These are phyloP conservation scores for Coleophoma crateriformis DNA, from an alignment of 2,329 filamentous ascomycete species.

Conservation along the genomic window DNA sequence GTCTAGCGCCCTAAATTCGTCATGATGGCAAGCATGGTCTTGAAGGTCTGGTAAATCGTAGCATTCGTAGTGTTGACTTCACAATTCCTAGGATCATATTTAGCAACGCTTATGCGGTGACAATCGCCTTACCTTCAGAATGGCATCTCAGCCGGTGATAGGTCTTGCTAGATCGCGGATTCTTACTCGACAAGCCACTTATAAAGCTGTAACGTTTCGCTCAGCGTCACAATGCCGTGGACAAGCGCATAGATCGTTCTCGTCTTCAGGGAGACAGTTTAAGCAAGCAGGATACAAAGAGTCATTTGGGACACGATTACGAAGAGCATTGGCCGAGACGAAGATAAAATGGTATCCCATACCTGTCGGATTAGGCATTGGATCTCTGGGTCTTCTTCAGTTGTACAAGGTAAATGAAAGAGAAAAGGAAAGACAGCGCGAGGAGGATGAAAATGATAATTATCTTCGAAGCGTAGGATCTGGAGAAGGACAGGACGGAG, in stretches of 20 bases:
- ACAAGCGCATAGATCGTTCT: slow-evolving; percentile 15
- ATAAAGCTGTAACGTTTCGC: slow-evolving; percentile 3
- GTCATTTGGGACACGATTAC: slow-evolving; percentile 35
- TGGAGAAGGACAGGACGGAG: slow-evolving; percentile 30
- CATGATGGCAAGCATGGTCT: not conserved
- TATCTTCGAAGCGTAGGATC: slow-evolving; percentile 14
- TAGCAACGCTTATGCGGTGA: not conserved
- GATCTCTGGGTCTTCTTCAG: slow-evolving; percentile 59
- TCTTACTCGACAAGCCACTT: slow-evolving; percentile 3
- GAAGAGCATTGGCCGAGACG: slow-evolving; percentile 54
- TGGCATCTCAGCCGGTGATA: slow-evolving; percentile 10
- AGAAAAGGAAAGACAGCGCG: slow-evolving; percentile 33
- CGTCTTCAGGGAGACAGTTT: slow-evolving; percentile 17
- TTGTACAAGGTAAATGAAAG: slow-evolving; percentile 54
- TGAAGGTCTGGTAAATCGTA: too few species aligned
- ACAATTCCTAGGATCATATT: too few species aligned
- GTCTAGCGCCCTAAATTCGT: not conserved
- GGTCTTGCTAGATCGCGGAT: slow-evolving; percentile 6
- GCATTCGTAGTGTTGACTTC: too few species aligned
- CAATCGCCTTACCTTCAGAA: not conserved
- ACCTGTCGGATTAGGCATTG: slow-evolving; percentile 62
- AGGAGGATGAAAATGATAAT: slow-evolving; percentile 26
- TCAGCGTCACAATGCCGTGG: slow-evolving; percentile 10
- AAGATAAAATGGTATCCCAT: slow-evolving; percentile 70
- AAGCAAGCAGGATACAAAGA: slow-evolving; percentile 21